Conservation (phyloP, 1,139 yeast genomes). For the Fermentozyma sake region DNA sequence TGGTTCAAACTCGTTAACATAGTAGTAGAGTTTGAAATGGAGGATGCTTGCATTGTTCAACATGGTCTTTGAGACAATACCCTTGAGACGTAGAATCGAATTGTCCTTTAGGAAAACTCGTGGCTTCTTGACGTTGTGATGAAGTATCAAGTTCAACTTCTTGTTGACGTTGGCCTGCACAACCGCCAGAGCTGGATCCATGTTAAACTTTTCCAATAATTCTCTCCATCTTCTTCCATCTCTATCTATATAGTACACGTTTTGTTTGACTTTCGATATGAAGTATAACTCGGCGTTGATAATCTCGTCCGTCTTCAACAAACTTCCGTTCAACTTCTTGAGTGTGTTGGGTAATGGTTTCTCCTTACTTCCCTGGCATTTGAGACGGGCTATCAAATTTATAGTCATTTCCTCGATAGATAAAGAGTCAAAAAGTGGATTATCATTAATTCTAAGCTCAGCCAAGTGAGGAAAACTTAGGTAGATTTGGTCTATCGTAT, state of each 20-base stretch:
- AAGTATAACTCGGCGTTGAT: constrained; percentile 66
- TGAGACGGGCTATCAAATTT: constrained; percentile 48
- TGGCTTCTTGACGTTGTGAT: constrained; percentile 3
- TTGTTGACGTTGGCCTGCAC: constrained; percentile 5
- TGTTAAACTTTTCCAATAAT: constrained; percentile 22
- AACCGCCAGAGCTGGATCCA: constrained; percentile 5
- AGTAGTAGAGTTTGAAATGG: constrained; percentile 19
- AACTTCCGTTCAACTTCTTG: constrained; percentile 52
- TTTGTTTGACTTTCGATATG: constrained; percentile 44
- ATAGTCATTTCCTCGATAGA: constrained; percentile 33
- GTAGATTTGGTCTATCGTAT: constrained; percentile 37
- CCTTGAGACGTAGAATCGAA: constrained; percentile 26
- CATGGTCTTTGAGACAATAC: constrained; percentile 14
- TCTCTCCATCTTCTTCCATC: constrained; percentile 21
- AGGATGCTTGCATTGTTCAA: constrained; percentile 9
- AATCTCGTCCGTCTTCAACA: constrained; percentile 44
- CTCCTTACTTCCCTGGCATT: constrained; percentile 13
- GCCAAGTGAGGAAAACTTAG: constrained; percentile 32
- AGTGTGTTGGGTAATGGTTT: constrained; percentile 15
- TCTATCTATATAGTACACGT: constrained; percentile 21
- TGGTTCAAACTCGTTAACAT: constrained; percentile 12
- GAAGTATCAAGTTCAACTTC: constrained; percentile 1
- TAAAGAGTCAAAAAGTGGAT: constrained; percentile 42
- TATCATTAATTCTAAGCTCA: constrained; percentile 46
- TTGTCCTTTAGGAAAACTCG: constrained; percentile 20